A percentile compares a stretch with the other conserved stretches of the same genome.
These are phyloP conservation scores for Penicillium hordei DNA, from an alignment of 2,329 filamentous ascomycete species.

Conservation along the genomic window DNA sequence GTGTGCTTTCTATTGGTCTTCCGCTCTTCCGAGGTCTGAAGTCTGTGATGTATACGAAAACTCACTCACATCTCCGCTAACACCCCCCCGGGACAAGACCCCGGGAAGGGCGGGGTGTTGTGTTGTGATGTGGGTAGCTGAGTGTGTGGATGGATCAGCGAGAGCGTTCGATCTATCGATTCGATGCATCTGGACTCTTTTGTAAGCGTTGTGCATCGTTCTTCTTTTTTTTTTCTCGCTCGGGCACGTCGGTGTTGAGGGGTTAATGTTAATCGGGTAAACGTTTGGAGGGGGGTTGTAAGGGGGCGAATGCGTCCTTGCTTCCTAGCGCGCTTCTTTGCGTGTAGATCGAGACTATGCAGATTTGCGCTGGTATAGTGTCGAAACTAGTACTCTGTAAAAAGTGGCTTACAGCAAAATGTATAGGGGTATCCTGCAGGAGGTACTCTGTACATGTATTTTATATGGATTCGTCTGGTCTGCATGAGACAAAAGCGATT, in stretches of 20 bases:
- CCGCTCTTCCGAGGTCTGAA: no score
- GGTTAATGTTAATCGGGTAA: not conserved
- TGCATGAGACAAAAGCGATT: not conserved
- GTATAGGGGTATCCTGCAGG: not conserved
- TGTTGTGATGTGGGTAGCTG: not conserved
- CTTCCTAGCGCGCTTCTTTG: conserved; percentile 5
- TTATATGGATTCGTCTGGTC: not conserved
- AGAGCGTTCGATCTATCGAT: conserved; percentile 2
- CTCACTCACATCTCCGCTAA: not conserved
- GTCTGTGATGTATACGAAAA: not conserved
- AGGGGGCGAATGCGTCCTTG: conserved; percentile 2
- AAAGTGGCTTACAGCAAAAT: not conserved
- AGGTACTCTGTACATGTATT: not conserved
- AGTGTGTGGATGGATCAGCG: not conserved
- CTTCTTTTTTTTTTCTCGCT: not conserved
- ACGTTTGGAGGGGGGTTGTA: not conserved
- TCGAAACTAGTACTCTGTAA: not conserved
- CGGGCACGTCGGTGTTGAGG: not conserved
- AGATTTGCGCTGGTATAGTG: not conserved
- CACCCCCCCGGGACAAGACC: no score
- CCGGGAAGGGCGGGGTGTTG: not conserved
- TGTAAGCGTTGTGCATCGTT: conserved; percentile 1
- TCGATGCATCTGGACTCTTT: not conserved
- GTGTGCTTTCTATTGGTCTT: not conserved
- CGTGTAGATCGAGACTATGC: not conserved